Evolutionary conservation across 257 asterid species (phyloP).

Genomic region (Solanum rostratum): DNA sequence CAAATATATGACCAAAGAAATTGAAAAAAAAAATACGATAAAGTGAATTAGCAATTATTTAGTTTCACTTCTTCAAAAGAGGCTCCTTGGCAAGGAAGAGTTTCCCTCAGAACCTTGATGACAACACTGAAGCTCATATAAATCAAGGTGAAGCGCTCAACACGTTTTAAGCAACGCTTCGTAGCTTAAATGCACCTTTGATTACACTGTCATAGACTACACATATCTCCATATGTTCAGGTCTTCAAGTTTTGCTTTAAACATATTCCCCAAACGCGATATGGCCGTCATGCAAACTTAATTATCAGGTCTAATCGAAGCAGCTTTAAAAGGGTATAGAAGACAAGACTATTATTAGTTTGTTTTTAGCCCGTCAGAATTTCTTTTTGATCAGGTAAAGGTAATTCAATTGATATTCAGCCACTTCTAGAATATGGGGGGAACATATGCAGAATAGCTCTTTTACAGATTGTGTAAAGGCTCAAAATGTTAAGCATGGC

Average conservation of each 20-base stretch:
- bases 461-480: neutral
- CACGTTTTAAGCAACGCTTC: no score
- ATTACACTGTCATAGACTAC: neutral
- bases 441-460: neutral
- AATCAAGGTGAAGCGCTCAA: no score
- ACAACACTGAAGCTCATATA: no score
- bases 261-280: neutral
- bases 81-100: no score
- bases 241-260: neutral
- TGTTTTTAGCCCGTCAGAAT: neutral
- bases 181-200: no score
- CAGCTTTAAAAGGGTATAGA: neutral
- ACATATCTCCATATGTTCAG: neutral
- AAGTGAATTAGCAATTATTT: no score
- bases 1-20: no score
- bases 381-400: neutral
- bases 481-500: neutral
- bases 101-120: no score
- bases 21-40: no score
- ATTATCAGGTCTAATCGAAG: neutral
- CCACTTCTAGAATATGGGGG: neutral
- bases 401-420: neutral
- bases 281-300: neutral
- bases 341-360: neutral
- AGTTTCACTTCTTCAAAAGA: no score